phyloP scores from a whole-genome alignment of 2,329 filamentous ascomycete species.

The Trichoderma polysporum region DNA sequence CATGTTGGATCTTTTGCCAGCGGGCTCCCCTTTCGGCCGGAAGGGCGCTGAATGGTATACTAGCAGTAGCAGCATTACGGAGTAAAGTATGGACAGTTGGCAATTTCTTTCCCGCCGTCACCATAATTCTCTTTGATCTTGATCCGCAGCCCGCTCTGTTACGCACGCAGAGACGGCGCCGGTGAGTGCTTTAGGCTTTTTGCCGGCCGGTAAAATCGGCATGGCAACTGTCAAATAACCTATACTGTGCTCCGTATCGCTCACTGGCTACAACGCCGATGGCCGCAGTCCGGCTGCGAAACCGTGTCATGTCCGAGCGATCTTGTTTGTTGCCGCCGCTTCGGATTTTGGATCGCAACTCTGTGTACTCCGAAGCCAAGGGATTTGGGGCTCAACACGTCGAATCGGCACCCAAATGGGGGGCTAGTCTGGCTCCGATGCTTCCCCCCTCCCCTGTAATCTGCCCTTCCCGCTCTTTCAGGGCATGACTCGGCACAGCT shows the following conservation, averaged over 20 bases:
- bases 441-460: neutral
- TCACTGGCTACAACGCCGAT: neutral
- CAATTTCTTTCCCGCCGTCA: neutral
- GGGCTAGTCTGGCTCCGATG: slow-evolving; percentile 3
- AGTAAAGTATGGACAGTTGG: neutral
- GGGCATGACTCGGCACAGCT: slow-evolving; percentile 5
- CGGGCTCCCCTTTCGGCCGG: neutral
- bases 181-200: slow-evolving; percentile 8
- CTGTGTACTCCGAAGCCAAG: neutral
- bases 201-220: slow-evolving; percentile 4
- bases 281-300: too few relatives aligned
- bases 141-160: slow-evolving; percentile 1
- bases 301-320: neutral
- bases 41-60: neutral
- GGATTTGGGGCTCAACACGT: neutral
- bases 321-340: neutral
- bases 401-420: slow-evolving; percentile 7
- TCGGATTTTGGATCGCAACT: slow-evolving; percentile 10
- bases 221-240: neutral
- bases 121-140: neutral
- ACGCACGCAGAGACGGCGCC: neutral
- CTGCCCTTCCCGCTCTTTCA: slow-evolving; percentile 2
- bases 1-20: slow-evolving; percentile 9
- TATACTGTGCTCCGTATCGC: neutral
- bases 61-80: too few relatives aligned